These are phyloP conservation scores for Cladophialophora psammophila DNA, from an alignment of 2,329 filamentous ascomycete species.

Conservation along the genomic window DNA sequence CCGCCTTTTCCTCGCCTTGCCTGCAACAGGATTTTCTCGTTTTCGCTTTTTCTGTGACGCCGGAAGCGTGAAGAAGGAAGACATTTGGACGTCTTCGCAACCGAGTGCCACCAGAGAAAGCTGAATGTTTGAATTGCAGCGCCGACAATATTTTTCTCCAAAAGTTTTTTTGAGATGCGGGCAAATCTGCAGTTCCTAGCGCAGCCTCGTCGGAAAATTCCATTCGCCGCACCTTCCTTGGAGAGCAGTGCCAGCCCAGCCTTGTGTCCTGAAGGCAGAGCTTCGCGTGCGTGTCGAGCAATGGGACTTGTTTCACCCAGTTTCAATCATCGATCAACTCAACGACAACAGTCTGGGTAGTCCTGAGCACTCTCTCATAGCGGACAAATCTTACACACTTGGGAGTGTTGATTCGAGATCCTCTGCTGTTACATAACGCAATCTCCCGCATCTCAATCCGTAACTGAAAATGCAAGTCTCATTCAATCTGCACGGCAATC, in stretches of 20 bases:
- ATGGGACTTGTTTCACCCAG: slow-evolving; percentile 6
- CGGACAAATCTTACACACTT: not conserved
- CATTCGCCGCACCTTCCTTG: slow-evolving; percentile 35
- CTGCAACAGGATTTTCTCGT: slow-evolving; percentile 61
- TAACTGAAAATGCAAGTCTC: slow-evolving; percentile 6
- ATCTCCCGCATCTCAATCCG: not conserved
- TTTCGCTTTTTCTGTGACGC: slow-evolving; percentile 91
- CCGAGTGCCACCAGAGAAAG: not conserved
- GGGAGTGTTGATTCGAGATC: not conserved
- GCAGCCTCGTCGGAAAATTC: slow-evolving; percentile 22
- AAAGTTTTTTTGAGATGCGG: slow-evolving; percentile 28
- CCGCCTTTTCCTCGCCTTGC: slow-evolving; percentile 55
- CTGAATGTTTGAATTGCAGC: not conserved
- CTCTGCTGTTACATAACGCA: not conserved
- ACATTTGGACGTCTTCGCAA: slow-evolving; percentile 63
- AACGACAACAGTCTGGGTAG: not conserved
- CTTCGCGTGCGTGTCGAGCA: slow-evolving; percentile 32
- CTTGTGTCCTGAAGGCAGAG: slow-evolving; percentile 13
- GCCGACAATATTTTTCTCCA: slow-evolving; percentile 12
- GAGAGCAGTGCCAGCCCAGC: not conserved
- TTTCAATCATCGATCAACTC: not conserved
- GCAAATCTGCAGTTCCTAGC: slow-evolving; percentile 10
- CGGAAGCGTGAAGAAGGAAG: slow-evolving; percentile 93
- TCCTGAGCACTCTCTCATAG: not conserved
- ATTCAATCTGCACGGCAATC: not conserved